Percentiles rank a stretch among this genome's conserved stretches.
These are phyloP conservation scores for Podospora sp. DNA, from an alignment of 495 filamentous ascomycete species.

Conservation along the genomic window DNA sequence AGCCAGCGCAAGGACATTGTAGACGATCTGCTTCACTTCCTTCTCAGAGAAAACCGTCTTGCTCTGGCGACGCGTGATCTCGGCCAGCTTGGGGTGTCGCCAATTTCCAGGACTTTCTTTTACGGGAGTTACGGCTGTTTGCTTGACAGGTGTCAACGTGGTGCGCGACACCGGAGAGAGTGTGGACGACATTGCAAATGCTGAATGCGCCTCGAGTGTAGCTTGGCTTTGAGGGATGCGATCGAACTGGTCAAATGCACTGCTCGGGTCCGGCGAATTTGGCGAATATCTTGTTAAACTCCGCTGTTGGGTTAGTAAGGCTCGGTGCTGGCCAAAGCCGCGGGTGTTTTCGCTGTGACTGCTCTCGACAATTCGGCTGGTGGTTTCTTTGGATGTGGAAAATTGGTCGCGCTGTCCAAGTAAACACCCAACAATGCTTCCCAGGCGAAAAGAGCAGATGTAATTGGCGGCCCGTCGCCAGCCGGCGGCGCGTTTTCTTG, in stretches of 20 bases:
- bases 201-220: neutral
- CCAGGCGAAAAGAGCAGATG: constrained; percentile 13
- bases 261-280: neutral
- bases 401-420: constrained; percentile 9
- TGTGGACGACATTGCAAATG: constrained; percentile 27
- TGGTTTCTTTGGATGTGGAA: constrained; percentile 18
- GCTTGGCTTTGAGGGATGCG: neutral
- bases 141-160: constrained; percentile 49
- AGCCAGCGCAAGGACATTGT: constrained; percentile 62
- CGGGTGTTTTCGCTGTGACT: constrained; percentile 13
- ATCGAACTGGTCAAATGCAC: neutral
- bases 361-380: constrained; percentile 9
- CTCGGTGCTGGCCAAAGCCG: constrained; percentile 25
- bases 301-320: constrained; percentile 31
- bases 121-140: constrained; percentile 23
- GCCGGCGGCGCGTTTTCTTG: neutral
- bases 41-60: constrained; percentile 71
- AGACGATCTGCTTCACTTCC: constrained; percentile 65
- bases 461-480: constrained; percentile 8
- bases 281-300: neutral
- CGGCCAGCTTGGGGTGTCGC: constrained; percentile 79
- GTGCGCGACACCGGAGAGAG: constrained; percentile 24
- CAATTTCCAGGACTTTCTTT: constrained; percentile 70
- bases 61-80: constrained; percentile 74
- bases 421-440: constrained; percentile 16